A percentile compares a stretch with the other conserved stretches of the same genome.
phyloP scores from a whole-genome alignment of 2,329 filamentous ascomycete genomes.

The Fusarium papillatum region DNA sequence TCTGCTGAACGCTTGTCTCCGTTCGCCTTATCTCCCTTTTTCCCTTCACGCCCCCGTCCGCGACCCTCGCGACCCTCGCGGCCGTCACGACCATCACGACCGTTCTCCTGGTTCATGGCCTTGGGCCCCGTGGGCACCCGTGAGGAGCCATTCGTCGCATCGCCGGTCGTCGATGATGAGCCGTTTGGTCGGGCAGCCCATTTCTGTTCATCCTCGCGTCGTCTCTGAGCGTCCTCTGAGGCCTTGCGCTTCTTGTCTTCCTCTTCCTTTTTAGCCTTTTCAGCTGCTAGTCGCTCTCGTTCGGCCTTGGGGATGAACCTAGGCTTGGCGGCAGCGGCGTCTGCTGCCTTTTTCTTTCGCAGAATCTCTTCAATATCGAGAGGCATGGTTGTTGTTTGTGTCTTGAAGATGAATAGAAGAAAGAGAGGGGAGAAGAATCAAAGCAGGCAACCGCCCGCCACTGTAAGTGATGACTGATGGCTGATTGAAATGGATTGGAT shows the following conservation, averaged over 20 bases:
- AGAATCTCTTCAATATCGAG: conserved; percentile 90
- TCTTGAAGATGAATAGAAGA: neutral
- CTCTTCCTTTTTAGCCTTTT: conserved; percentile 80
- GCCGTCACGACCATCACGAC: conserved; percentile 44
- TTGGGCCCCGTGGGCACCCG: conserved; percentile 79
- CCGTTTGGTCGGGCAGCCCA: conserved; percentile 48
- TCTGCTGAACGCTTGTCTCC: conserved; percentile 62
- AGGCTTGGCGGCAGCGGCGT: conserved; percentile 87
- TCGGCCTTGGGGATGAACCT: conserved; percentile 90
- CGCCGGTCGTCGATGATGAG: conserved; percentile 42
- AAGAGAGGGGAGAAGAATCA: neutral
- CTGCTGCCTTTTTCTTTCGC: conserved; percentile 86
- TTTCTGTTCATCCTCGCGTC: conserved; percentile 72
- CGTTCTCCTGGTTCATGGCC: conserved; percentile 68
- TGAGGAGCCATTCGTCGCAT: conserved; percentile 38
- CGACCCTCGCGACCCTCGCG: neutral
- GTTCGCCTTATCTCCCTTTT: conserved; percentile 53
- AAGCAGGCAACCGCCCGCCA: neutral
- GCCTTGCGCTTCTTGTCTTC: conserved; percentile 66
- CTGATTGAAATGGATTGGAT: conserved; percentile 5
- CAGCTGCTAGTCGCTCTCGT: conserved; percentile 83
- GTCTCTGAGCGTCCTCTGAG: conserved; percentile 76
- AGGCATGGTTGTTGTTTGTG: conserved; percentile 46
- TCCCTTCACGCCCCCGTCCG: conserved; percentile 50
- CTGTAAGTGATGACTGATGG: conserved; percentile 14